phyloP scores from a whole-genome alignment of 2,329 filamentous ascomycete genomes.

The Cercospora sp. region DNA sequence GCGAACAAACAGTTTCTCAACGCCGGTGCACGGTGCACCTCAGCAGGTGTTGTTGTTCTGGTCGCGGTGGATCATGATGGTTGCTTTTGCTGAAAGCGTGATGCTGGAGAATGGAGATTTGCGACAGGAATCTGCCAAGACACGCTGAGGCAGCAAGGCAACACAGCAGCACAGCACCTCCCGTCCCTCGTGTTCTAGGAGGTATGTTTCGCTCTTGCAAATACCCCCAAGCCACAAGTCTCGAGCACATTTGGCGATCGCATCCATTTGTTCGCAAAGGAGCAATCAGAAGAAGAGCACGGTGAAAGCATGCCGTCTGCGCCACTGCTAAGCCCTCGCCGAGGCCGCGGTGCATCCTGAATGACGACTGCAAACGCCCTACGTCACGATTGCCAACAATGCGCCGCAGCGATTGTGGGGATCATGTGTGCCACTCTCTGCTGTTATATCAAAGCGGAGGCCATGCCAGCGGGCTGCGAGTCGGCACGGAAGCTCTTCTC shows the following conservation, averaged over 20 bases:
- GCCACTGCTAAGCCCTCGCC: conserved; percentile 8
- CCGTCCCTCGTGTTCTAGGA: background rate
- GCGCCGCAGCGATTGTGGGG: conserved; percentile 2
- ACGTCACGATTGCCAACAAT: conserved; percentile 9
- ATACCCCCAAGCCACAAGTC: background rate
- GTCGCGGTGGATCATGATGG: background rate
- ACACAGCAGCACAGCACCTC: background rate
- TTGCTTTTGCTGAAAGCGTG: background rate
- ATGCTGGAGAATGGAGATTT: background rate
- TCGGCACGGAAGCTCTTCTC: background rate
- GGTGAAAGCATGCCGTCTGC: conserved; percentile 15
- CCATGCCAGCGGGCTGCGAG: background rate
- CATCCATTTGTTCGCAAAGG: background rate
- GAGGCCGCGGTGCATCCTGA: conserved; percentile 3
- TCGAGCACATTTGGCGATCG: background rate
- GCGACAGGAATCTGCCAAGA: background rate
- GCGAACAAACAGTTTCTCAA: background rate
- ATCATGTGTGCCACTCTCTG: conserved; percentile 6
- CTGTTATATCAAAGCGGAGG: conserved; percentile 9
- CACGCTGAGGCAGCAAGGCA: background rate
- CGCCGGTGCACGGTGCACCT: background rate
- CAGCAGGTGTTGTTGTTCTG: background rate
- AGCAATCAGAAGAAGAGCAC: background rate
- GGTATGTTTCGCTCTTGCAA: background rate
- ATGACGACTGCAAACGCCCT: conserved; percentile 1